Base-by-base conservation (phyloP, 805 yeast species). In the Candida caryicola region DNA sequence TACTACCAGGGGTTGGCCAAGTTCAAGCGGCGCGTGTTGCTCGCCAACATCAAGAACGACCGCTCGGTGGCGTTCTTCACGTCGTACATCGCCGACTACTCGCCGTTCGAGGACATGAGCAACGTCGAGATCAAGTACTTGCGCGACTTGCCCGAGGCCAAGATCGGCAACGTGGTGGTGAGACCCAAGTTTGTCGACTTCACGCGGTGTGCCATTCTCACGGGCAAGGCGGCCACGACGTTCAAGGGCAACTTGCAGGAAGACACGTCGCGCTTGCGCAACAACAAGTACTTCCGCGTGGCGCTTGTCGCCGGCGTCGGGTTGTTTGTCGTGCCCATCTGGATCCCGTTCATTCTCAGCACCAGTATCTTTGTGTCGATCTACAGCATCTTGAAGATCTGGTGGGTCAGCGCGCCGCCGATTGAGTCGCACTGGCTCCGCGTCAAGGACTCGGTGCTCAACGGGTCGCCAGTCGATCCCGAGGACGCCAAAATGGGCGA, bases 41-140 rank as follows among this genome's bases (percentile, higher is more conserved):
- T 88, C 40, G 89, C 96, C 7, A 90, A 91, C 60, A 73, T 82
- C 17, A 72, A 80, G 39, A 81, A 85, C 54, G 98, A 90, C 60
- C 71, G 96, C 42, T 78, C 95, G 0, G 98, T 90, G 5, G 82
- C 91, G 12, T 91, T 88, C 58, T 85, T 79, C 62, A 87, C 97
- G 0, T 73, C 95, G 0, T 89, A 71, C 58, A 82, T 91, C 41
- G 72, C 91, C 3, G 72, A 80, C 21, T 74, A 72, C 43, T 79
- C 85, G 39, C 95, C 96, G 1, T 89, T 88, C 55, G 80, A 79
- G 25, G 62, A 66, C 33, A 74, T 76, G 73, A 73, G 72, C 33
- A 53, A 55, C 14, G 56, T 75, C 35, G 71, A 69, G 29, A 64
- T 79, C 39, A 65, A 67, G 23, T 80, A 68, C 50, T 63, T 80